Evolutionary conservation across 352 stramenopile genomes (phyloP).

Genomic region (Aphanomyces euteiches): DNA sequence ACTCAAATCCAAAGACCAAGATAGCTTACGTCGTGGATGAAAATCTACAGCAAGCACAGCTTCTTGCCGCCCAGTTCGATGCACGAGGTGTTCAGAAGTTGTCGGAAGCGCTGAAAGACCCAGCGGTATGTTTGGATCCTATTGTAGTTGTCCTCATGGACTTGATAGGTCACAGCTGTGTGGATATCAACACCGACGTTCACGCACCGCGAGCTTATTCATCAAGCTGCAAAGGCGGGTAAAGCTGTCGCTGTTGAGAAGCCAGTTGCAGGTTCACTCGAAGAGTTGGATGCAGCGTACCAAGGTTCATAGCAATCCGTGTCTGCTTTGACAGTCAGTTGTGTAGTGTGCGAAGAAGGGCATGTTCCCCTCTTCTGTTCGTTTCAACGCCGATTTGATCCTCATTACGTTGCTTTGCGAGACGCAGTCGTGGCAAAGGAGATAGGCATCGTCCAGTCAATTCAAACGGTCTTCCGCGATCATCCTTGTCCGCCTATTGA

Average conservation of each 20-base stretch:
- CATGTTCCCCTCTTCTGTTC: constrained; percentile 80
- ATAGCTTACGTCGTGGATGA: constrained; percentile 64
- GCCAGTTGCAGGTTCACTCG: constrained; percentile 51
- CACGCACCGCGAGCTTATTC: constrained; percentile 57
- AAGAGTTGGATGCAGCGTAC: constrained; percentile 64
- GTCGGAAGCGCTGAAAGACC: constrained; percentile 16
- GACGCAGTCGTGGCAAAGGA: constrained; percentile 38
- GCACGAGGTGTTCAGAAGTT: constrained; percentile 16
- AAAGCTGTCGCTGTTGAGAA: constrained; percentile 72
- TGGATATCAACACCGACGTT: constrained; percentile 76
- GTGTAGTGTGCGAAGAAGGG: constrained; percentile 39
- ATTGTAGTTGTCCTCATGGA: constrained; percentile 5
- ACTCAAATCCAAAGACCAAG: constrained; percentile 46
- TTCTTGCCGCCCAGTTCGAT: constrained; percentile 21
- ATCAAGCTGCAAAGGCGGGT: constrained; percentile 31
- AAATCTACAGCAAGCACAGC: constrained; percentile 24
- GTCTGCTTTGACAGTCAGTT: neutral
- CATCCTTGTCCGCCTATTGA: constrained; percentile 82
- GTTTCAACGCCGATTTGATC: constrained; percentile 90
- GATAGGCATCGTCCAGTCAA: constrained; percentile 68
- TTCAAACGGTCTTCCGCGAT: constrained; percentile 88
- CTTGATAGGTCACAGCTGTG: constrained; percentile 45
- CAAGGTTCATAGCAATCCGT: constrained; percentile 11
- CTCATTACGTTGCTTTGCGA: constrained; percentile 58
- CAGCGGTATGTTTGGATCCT: neutral